A percentile compares a stretch with the other conserved stretches of the same genome.
Conservation (phyloP, 1,139 yeast species). For the Saccharomyces hybrid region DNA sequence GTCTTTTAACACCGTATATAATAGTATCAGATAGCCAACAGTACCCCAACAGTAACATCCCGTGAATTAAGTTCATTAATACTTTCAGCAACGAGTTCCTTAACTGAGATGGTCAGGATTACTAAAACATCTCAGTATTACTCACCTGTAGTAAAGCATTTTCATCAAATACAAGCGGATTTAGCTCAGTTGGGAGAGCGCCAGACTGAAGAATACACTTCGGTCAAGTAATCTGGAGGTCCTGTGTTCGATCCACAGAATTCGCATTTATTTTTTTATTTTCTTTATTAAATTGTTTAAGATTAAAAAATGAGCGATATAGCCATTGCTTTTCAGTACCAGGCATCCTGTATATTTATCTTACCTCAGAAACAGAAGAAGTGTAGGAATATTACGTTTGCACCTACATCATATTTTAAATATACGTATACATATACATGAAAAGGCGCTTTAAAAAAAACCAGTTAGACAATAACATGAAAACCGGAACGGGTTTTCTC, state of each 20-base stretch:
- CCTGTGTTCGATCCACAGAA: constrained; percentile 89
- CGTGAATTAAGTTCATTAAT: background rate
- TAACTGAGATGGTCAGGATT: background rate
- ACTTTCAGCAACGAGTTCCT: background rate
- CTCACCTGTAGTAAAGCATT: background rate
- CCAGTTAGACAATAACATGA: constrained; percentile 35
- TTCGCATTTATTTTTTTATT: constrained; percentile 43
- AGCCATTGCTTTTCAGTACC: background rate
- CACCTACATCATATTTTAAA: background rate
- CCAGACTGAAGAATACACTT: constrained; percentile 19
- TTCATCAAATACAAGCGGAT: constrained; percentile 12
- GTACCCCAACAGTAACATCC: background rate
- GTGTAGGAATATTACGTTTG: background rate
- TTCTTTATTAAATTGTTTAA: background rate
- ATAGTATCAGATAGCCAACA: background rate
- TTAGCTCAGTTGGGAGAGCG: constrained; percentile 22
- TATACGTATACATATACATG: too few relatives aligned
- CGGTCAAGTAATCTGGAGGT: constrained; percentile 52
- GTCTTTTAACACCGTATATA: too few relatives aligned
- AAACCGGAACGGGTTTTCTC: constrained; percentile 55
- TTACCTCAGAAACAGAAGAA: background rate
- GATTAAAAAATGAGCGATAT: background rate
- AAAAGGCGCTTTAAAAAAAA: too few relatives aligned
- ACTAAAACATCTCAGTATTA: background rate
- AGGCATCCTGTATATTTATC: background rate